These are phyloP conservation scores for Trichoderma koningii DNA, from an alignment of 2,329 filamentous ascomycete genomes.

Conservation along the genomic window DNA sequence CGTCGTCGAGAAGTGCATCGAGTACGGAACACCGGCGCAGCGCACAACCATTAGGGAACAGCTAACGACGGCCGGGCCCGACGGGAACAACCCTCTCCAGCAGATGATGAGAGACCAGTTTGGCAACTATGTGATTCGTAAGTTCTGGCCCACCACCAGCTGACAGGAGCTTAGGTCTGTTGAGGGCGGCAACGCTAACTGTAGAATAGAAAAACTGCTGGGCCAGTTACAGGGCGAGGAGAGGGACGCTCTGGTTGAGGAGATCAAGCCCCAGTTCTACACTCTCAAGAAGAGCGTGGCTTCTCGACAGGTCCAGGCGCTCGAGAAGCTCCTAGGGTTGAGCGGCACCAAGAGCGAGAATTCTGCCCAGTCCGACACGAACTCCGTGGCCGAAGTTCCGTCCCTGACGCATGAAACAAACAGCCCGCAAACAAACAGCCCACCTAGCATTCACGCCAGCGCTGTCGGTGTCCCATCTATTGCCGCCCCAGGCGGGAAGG, in stretches of 20 bases:
- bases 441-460: slow-evolving; percentile 64
- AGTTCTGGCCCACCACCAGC: slow-evolving; percentile 46
- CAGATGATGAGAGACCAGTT: slow-evolving; percentile 86
- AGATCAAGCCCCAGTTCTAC: slow-evolving; percentile 64
- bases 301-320: slow-evolving; percentile 58
- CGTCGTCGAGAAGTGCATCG: slow-evolving; percentile 91
- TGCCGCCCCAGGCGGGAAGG: slow-evolving; percentile 33
- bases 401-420: slow-evolving; percentile 68
- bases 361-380: slow-evolving; percentile 48
- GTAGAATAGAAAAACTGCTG: slow-evolving; percentile 72
- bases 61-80: slow-evolving; percentile 60
- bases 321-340: slow-evolving; percentile 41
- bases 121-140: slow-evolving; percentile 96
- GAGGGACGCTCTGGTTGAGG: slow-evolving; percentile 59
- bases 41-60: slow-evolving; percentile 67
- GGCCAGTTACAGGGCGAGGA: slow-evolving; percentile 62
- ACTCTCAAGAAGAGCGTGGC: slow-evolving; percentile 65
- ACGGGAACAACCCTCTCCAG: slow-evolving; percentile 70
- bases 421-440: slow-evolving; percentile 66
- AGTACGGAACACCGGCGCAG: slow-evolving; percentile 68
- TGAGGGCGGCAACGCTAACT: background rate
- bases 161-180: slow-evolving; percentile 11
- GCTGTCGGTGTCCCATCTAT: slow-evolving; percentile 47
- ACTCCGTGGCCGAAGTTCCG: slow-evolving; percentile 63
- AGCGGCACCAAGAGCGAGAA: slow-evolving; percentile 35